Evolutionary conservation across 192 early-diverging fungal species (phyloP), one percentile per base, ranked within the genome.

Genomic region (Rhizoclosmatium globosum): DNA sequence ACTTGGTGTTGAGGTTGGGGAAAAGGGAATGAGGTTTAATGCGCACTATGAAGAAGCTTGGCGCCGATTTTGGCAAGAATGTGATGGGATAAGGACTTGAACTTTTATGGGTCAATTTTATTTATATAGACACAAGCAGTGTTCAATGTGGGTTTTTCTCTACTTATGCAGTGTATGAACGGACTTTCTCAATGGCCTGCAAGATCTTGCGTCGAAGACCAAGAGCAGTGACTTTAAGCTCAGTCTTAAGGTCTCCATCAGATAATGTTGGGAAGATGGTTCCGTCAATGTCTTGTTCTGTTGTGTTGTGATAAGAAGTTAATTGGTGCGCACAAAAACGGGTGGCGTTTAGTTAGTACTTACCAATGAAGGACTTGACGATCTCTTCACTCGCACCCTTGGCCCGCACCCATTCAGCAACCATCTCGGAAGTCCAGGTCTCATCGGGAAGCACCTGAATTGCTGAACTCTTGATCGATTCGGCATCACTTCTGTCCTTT

Each of bases 401-500:
- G 11, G 6, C 11, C 21, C 50, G 11, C 7, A 72, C 70, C 70
- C 70, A 72, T 17, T 72, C 70, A n/a, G 70, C 70, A 31, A 72
- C 70, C 70, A 72, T 58, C 57, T 6, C 23, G 13, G 56, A 19
- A 19, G 70, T 38, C 70, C 70, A 72, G 21, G 48, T 21, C 9
- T 6, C 21, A 21, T 64, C 41, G 11, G 62, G 62, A 6, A 39
- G 23, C 9, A 21, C 6, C 62, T 6, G 21, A 21, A 21, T 64
- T 17, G 50, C 50, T 17, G 50, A 7, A 7, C 9, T 13, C 50
- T 17, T 7, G 9, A 53, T 7, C 50, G 50, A 53, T 17, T 13
- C 50, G 50, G 50, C 50, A 17, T 53, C 50, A 21, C 11, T 17
- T 21, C 23, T 6, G 41, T 11, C 21, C 62, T 6, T 11, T 11